Percentiles rank a stretch among this genome's conserved stretches.
Conservation (phyloP, 2,329 filamentous ascomycete species). For the Arachnomyces sp. region DNA sequence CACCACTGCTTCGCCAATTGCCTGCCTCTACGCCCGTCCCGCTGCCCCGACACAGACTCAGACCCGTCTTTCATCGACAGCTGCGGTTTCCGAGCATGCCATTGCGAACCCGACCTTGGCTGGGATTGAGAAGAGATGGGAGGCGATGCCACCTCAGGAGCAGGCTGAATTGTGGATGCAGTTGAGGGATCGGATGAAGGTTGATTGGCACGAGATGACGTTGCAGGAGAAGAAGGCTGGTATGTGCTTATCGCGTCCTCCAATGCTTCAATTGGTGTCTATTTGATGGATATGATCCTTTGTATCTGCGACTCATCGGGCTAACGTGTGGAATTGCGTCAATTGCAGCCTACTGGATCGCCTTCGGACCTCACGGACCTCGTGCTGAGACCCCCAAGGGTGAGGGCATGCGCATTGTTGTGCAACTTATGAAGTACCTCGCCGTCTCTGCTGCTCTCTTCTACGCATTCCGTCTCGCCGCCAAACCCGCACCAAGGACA, state of each 20-base stretch:
- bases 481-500: constrained; percentile 64
- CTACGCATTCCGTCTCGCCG: constrained; percentile 60
- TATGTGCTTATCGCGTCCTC: constrained; percentile 47
- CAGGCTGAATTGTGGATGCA: constrained; percentile 99
- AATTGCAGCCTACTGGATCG: constrained; percentile 87
- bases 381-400: constrained; percentile 75
- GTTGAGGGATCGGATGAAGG: constrained; percentile 97
- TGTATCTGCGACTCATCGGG: too few relatives aligned
- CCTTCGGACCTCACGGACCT: constrained; percentile 92
- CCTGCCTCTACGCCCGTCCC: constrained; percentile 24
- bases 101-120: constrained; percentile 96
- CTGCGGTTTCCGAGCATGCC: constrained; percentile 64
- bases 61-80: constrained; percentile 29
- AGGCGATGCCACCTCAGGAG: constrained; percentile 94
- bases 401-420: constrained; percentile 69
- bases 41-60: constrained; percentile 41
- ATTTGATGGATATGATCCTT: neutral
- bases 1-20: constrained; percentile 31
- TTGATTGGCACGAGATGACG: constrained; percentile 90
- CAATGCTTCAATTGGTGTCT: neutral
- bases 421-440: constrained; percentile 63
- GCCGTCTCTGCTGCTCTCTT: constrained; percentile 63
- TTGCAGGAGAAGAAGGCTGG: constrained; percentile 98
- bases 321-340: neutral
- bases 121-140: constrained; percentile 99